A percentile compares a stretch with the other conserved stretches of the same genome.
Conservation (phyloP, 306 rosid species). For the Corylus heterophylla region DNA sequence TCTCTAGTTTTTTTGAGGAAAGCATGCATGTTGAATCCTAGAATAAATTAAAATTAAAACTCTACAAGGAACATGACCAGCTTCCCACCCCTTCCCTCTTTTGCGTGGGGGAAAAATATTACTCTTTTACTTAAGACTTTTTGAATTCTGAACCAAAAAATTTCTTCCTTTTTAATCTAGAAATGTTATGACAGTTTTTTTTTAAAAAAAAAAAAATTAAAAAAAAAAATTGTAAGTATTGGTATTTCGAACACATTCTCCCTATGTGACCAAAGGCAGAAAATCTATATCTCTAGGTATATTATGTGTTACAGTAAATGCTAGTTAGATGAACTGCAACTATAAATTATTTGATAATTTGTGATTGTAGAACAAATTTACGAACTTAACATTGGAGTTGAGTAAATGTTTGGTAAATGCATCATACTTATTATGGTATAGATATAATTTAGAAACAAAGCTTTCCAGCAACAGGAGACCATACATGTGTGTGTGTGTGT, state of each 20-base stretch:
- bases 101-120: not conserved
- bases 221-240: not conserved
- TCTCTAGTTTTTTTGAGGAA: not conserved
- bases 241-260: not conserved
- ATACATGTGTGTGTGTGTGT: too few relatives aligned
- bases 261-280: not conserved
- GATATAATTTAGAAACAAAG: not conserved
- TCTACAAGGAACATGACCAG: too few relatives aligned
- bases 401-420: not conserved
- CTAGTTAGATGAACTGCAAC: not conserved
- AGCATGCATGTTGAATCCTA: not conserved
- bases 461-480: not conserved
- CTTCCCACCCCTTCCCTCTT: not conserved
- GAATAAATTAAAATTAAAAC: too few relatives aligned
- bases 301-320: not conserved
- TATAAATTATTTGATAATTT: not conserved
- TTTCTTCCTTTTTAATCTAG: not conserved
- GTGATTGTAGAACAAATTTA: not conserved
- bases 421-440: not conserved
- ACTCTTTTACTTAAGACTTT: not conserved
- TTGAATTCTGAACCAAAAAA: not conserved
- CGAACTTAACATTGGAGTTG: not conserved
- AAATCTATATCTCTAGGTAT: not conserved
- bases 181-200: too few relatives aligned
- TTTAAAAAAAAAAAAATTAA: too few relatives aligned